Percentiles rank a stretch among this genome's conserved stretches.
phyloP scores from a whole-genome alignment of 2,329 filamentous ascomycete species.

The Pyrenochaeta sp. region DNA sequence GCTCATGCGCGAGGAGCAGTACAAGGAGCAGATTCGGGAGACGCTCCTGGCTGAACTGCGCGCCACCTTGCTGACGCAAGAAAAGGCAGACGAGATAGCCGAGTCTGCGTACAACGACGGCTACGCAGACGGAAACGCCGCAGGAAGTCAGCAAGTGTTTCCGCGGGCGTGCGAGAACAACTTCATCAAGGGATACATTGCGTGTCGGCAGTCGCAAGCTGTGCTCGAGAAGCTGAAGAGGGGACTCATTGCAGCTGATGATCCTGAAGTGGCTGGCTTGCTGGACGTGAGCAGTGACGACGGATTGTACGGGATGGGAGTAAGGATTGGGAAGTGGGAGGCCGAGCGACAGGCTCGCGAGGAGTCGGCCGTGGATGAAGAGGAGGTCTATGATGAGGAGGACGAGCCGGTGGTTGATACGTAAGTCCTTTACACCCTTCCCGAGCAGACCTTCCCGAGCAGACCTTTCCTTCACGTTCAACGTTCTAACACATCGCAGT shows the following conservation, averaged over 20 bases:
- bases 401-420: too few relatives aligned
- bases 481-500: too few relatives aligned
- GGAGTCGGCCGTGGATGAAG: too few relatives aligned
- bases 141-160: not conserved
- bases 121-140: slow-evolving; percentile 6
- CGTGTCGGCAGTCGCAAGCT: slow-evolving; percentile 14
- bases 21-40: slow-evolving; percentile 14
- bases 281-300: slow-evolving; percentile 22
- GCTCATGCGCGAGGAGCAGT: slow-evolving; percentile 27
- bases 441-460: too few relatives aligned
- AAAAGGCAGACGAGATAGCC: slow-evolving; percentile 3
- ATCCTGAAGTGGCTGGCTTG: slow-evolving; percentile 26
- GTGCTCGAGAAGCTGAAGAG: slow-evolving; percentile 17
- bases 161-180: slow-evolving; percentile 2
- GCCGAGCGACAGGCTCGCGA: too few relatives aligned
- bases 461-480: too few relatives aligned
- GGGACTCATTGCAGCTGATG: slow-evolving; percentile 21
- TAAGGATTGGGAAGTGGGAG: slow-evolving; percentile 9
- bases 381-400: too few relatives aligned
- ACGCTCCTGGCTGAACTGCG: slow-evolving; percentile 14
- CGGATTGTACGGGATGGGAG: slow-evolving; percentile 22
- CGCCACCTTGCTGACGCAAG: not conserved
- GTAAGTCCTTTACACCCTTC: too few relatives aligned
- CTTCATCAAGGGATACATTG: slow-evolving; percentile 30
- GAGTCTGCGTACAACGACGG: slow-evolving; percentile 20